phyloP scores from a whole-genome alignment of 768 basidiomycete species.

The Hysterangium stoloniferum region DNA sequence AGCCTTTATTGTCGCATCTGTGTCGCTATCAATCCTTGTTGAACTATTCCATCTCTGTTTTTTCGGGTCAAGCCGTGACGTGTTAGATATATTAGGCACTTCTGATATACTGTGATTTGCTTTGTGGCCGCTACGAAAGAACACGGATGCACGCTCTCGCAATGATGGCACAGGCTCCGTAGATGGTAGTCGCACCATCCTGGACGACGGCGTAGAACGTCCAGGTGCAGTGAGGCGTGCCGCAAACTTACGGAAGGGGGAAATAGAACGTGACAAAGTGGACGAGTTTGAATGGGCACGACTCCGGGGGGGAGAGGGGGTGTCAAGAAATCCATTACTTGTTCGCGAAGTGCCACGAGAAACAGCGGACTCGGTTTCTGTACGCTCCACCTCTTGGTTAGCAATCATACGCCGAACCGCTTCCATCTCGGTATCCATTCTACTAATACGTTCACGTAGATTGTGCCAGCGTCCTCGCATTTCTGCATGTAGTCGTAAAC shows the following conservation, averaged over 20 bases:
- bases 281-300: slow-evolving; percentile 29
- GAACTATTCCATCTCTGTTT: slow-evolving; percentile 76
- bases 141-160: slow-evolving; percentile 58
- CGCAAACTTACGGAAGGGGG: slow-evolving; percentile 74
- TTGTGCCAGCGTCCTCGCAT: slow-evolving; percentile 81
- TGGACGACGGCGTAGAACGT: slow-evolving; percentile 14
- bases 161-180: slow-evolving; percentile 50
- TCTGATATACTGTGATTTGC: slow-evolving; percentile 7
- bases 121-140: slow-evolving; percentile 36
- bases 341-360: slow-evolving; percentile 44
- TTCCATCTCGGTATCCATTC: slow-evolving; percentile 82
- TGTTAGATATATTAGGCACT: slow-evolving; percentile 2
- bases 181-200: slow-evolving; percentile 33
- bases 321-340: slow-evolving; percentile 54
- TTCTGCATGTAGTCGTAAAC: slow-evolving; percentile 81
- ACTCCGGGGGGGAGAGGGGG: slow-evolving; percentile 40
- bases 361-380: slow-evolving; percentile 63
- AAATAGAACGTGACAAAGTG: slow-evolving; percentile 67
- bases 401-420: slow-evolving; percentile 51
- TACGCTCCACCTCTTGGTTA: slow-evolving; percentile 38
- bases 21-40: slow-evolving; percentile 59
- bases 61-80: slow-evolving; percentile 11
- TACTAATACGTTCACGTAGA: slow-evolving; percentile 67
- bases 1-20: slow-evolving; percentile 37
- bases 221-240: slow-evolving; percentile 49